Evolutionary conservation across 2,329 filamentous ascomycete species (phyloP), one percentile per base, ranked within the genome.

Genomic region (Alternaria consortialis): DNA sequence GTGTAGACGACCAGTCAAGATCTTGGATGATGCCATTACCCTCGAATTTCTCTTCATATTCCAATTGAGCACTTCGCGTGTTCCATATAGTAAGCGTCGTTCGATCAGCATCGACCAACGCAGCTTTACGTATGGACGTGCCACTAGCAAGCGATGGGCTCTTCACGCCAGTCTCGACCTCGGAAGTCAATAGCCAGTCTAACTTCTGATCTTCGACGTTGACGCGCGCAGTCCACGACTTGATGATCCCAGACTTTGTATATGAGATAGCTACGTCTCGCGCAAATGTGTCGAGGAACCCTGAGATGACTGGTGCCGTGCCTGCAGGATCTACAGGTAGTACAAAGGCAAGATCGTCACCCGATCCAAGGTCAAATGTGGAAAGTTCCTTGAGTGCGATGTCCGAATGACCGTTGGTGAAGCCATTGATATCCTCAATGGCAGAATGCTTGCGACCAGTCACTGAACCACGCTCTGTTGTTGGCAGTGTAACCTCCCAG

Each of bases 1-100:
- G 93, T 0, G 94, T 97, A 3, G 92, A 94, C 1, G 93, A 94
- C 94, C 94, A 97, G 77, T 97, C 93, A 12, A 97, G 86, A 77
- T 97, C 94, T 64, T 90, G 88, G 40, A 97, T 93, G 6, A 85
- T 86, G 69, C 95, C 91, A 61, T 90, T 86, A 12, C 85, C 84
- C 65, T 90, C 86, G 65, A 93, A 95, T 31, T 88, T 85, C 70
- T 94, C 87, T 63, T 91, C 86, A 72, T 92, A 93, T 76, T 97
- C 94, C 6, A 97, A 84, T 64, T 93, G 90, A 2, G 89, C 89
- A 56, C 90, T 91, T 64, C 90, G 88, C 11, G 92, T 91, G 73
- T 97, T 94, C 94, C 94, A 97, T 51, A 97, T 97, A 0, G 92
- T 96, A 51, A 97, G 81, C 40, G 89, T 87, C 0, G 90, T 93